Percentiles rank a stretch among this genome's conserved stretches.
Evolutionary conservation across 192 early-diverging fungal genomes (phyloP).

Genomic region (Physocladia obscura): DNA sequence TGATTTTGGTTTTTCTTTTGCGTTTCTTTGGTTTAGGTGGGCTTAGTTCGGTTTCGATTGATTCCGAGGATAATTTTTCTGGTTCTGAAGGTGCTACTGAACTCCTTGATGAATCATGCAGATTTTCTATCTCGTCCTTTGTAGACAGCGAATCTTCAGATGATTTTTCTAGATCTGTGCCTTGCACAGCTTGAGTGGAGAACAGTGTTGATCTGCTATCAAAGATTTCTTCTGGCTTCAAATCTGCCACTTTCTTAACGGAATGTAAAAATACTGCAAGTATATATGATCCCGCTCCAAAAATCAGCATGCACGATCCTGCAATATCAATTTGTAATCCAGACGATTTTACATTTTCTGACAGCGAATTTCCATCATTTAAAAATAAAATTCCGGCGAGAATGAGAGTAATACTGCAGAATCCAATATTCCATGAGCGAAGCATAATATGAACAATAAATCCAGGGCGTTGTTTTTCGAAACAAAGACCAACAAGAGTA

Average conservation of each 20-base stretch:
- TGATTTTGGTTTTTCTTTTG: too few relatives aligned
- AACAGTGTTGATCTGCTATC: not conserved
- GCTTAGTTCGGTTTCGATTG: too few relatives aligned
- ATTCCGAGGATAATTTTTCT: too few relatives aligned
- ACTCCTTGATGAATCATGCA: too few relatives aligned
- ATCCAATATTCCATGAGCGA: not conserved
- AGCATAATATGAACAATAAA: constrained; percentile 4
- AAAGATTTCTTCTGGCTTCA: not conserved
- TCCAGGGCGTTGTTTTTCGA: constrained; percentile 11
- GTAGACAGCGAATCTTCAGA: too few relatives aligned
- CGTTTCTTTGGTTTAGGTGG: too few relatives aligned
- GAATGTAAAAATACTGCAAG: constrained; percentile 11
- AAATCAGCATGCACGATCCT: not conserved
- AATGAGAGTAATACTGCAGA: not conserved
- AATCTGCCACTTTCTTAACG: not conserved
- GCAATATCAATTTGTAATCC: constrained; percentile 8
- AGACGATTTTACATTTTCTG: not conserved
- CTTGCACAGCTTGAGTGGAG: not conserved
- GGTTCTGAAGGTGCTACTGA: too few relatives aligned
- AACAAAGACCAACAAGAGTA: not conserved
- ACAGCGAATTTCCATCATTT: not conserved
- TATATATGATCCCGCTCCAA: not conserved
- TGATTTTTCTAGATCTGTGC: too few relatives aligned
- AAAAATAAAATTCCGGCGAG: not conserved
- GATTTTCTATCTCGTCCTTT: too few relatives aligned